Base-by-base conservation (phyloP, 768 basidiomycete species). In the Ramaria rubella region DNA sequence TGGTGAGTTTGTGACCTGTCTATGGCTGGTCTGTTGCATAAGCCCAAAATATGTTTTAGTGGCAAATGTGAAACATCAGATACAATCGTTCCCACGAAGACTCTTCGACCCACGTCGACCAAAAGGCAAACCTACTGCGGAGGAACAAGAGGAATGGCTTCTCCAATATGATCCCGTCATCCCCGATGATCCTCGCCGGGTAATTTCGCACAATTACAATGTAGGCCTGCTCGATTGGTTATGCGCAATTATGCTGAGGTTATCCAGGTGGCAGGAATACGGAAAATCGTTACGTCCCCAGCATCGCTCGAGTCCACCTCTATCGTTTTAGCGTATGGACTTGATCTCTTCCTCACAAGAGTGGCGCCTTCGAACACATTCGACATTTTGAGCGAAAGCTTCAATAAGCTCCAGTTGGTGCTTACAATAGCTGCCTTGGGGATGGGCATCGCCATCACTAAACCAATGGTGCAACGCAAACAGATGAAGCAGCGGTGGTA, bases 291-390 rank as follows among this genome's bases (percentile, higher is more conserved):
- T 15, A 86, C 94, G 1, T 79, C 90, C 0, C 90, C 94, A 0
- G 84, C 94, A 0, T 77, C 90, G 2, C 80, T 96, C 24, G 95
- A 98, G 69, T 94, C 92, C 4, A 97, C 93, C 0, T 93, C 93
- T 0, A 71, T 97, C 5, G 81, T 97, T 26, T 83, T 97, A 64
- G 82, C 85, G 1, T 84, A 85, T 63, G 94, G 95, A 4, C 76
- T 94, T 7, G 95, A 98, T 70, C 75, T 97, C 61, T 97, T 97
- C 78, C 73, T 84, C 26, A 90, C 90, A 11, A 81, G 92, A 15
- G 78, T 90, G 4, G 80, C 89, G 36, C 92, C 94, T 1, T 94
- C 91, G 11, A 83, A 81, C 38, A 91, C 92, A 19, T 98, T 98
- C 64, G 95, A 98, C 65, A 84, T 96, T 24, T 79, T 98, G 7